Evolutionary conservation across 1,139 yeast genomes (phyloP).

Genomic region (Wickerhamomyces sp.): DNA sequence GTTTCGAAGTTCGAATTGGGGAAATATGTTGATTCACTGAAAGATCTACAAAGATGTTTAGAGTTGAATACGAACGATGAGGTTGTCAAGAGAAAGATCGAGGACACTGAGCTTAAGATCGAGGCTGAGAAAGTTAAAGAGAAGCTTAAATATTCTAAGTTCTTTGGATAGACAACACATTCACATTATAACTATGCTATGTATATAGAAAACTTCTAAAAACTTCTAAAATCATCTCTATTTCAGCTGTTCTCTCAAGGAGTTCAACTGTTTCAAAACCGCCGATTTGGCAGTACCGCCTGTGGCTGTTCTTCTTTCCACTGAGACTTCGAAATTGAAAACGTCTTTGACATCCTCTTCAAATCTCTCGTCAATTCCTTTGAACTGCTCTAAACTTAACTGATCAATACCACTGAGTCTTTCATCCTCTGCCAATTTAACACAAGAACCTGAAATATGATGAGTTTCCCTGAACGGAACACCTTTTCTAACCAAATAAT

Average conservation of each 20-base stretch:
- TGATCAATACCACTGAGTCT: conserved; percentile 77
- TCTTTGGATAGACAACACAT: conserved; percentile 31
- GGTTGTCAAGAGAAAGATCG: conserved; percentile 41
- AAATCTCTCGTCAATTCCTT: conserved; percentile 75
- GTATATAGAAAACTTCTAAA: too few relatives aligned
- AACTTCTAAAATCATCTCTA: too few relatives aligned
- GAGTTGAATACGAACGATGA: conserved; percentile 44
- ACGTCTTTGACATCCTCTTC: conserved; percentile 74
- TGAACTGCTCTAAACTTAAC: conserved; percentile 69
- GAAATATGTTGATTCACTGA: conserved; percentile 45
- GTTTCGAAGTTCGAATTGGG: conserved; percentile 39
- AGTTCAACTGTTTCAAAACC: conserved; percentile 65
- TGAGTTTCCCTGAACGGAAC: conserved; percentile 99
- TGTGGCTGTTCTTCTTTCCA: conserved; percentile 91
- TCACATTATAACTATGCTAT: not conserved
- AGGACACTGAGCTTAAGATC: conserved; percentile 33
- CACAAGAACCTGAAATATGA: conserved; percentile 97
- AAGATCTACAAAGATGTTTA: conserved; percentile 40
- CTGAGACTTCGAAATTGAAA: conserved; percentile 88
- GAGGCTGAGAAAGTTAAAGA: conserved; percentile 43
- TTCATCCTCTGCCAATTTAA: conserved; percentile 77
- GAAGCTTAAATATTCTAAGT: conserved; percentile 51
- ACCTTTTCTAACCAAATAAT: conserved; percentile 93
- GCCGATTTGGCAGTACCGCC: conserved; percentile 97
- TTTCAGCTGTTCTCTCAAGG: conserved; percentile 32